phyloP scores from a whole-genome alignment of 208 protist species.

The Leishmania arabica region DNA sequence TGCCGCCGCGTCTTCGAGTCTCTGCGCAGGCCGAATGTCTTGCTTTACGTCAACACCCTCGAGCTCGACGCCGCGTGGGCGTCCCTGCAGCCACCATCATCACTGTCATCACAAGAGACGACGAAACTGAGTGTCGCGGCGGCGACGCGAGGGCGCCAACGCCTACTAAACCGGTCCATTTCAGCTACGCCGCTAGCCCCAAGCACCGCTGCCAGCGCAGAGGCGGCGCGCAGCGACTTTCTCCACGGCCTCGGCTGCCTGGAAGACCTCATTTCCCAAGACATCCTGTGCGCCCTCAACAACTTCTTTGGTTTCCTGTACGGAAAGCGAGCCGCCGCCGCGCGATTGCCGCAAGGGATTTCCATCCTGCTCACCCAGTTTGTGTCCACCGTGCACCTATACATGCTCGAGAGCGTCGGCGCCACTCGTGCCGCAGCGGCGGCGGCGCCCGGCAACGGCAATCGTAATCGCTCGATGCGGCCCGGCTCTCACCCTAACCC shows the following conservation, averaged over 20 bases:
- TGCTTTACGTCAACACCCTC: conserved; percentile 85
- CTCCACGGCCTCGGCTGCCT: conserved; percentile 48
- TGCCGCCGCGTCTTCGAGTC: conserved; percentile 76
- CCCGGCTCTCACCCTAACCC: neutral
- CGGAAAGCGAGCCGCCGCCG: conserved; percentile 59
- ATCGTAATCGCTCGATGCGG: neutral
- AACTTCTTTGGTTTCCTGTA: conserved; percentile 82
- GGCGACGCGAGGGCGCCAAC: neutral
- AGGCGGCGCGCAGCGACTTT: conserved; percentile 23
- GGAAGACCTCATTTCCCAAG: conserved; percentile 83
- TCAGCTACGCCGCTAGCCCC: neutral
- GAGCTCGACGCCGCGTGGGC: conserved; percentile 56
- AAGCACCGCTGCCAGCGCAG: neutral
- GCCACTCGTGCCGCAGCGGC: neutral
- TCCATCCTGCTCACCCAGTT: conserved; percentile 79
- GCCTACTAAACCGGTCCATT: neutral
- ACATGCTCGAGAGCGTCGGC: conserved; percentile 50
- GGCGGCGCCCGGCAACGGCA: conserved; percentile 2
- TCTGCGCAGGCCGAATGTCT: conserved; percentile 73
- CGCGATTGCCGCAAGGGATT: conserved; percentile 77
- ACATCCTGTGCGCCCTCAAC: conserved; percentile 81
- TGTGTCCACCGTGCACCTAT: conserved; percentile 75
- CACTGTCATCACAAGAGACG: conserved; percentile 2
- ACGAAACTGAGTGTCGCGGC: neutral
- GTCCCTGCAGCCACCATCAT: conserved; percentile 4